Evolutionary conservation across 1,284 basidiomycete genomes (phyloP), one percentile per base, ranked within the genome.

Genomic region (Fomitopsis palustris): DNA sequence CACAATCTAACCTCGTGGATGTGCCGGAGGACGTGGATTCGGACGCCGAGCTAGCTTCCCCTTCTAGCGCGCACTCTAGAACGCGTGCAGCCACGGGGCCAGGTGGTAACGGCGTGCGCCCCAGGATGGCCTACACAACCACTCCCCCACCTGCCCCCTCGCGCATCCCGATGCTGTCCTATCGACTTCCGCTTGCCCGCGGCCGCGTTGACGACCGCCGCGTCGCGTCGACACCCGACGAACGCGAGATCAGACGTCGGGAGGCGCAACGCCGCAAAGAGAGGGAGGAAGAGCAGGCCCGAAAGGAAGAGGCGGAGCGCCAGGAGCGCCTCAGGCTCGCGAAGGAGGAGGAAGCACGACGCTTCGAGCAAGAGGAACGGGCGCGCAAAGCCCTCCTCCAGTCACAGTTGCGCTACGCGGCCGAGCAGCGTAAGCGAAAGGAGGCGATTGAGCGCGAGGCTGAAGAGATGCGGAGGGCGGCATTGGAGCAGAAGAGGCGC

Each of bases 301-400:
- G 75, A 31, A 72, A 68, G 56, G 81, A 83, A 63, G 87, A 89
- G 63, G 77, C 71, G 14, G 75, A 78, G 63, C 76, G 79, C 42
- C 82, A 85, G 65, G 74, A 73, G 0, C 77, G 75, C 9, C 70
- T 77, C 14, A 81, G 74, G 64, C 70, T 71, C 31, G 74, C 81
- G 67, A 85, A 83, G 63, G 77, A 79, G 63, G 78, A 77, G 49
- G 61, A 77, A 6, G 65, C 77, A 61, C 73, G 72, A 47, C 75
- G 78, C 61, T 80, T 81, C 29, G 74, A 72, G 61, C 81, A 83
- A 62, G 83, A 83, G 37, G 85, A 86, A 64, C 74, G 65, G 4
- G 70, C 67, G 58, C 75, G 84, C 45, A 78, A 74, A 57, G 73
- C 64, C 3, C 63, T 72, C 43, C 69, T 87, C 27, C 81, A 84